Evolutionary conservation across 1,284 basidiomycete species (phyloP).

Genomic region (Coniferiporia weirii): DNA sequence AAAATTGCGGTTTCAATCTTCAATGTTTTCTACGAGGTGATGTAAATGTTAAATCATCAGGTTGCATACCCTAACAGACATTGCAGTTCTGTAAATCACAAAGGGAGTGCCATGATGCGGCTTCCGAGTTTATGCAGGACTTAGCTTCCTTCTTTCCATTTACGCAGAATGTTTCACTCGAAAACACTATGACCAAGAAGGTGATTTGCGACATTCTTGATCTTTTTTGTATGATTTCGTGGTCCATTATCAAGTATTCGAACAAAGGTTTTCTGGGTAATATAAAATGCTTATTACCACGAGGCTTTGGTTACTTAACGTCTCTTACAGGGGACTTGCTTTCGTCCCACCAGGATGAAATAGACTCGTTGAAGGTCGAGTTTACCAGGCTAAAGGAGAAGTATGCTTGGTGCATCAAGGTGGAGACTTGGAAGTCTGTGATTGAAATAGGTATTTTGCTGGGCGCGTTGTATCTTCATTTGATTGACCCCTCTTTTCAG

Average conservation of each 20-base stretch:
- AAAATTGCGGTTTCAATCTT: neutral
- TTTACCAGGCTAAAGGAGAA: neutral
- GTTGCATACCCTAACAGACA: too few species aligned
- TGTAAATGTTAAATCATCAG: neutral
- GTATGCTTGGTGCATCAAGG: neutral
- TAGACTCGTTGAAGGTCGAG: neutral
- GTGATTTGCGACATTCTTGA: neutral
- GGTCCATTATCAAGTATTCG: neutral
- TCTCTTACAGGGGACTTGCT: neutral
- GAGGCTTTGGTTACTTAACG: neutral
- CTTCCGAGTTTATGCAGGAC: neutral
- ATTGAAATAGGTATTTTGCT: neutral
- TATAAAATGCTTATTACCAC: too few species aligned
- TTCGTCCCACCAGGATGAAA: neutral
- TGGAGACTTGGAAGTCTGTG: neutral
- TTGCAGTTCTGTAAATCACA: neutral
- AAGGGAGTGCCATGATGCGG: neutral
- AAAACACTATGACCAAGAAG: neutral
- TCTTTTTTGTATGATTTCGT: neutral
- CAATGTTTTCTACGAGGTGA: neutral
- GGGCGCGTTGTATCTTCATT: neutral
- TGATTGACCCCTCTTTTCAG: neutral
- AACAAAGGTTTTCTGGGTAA: neutral
- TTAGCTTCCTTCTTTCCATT: neutral
- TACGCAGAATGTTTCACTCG: neutral